These are phyloP conservation scores for Cryphonectria nitschkei DNA, from an alignment of 2,329 filamentous ascomycete genomes.

Conservation along the genomic window DNA sequence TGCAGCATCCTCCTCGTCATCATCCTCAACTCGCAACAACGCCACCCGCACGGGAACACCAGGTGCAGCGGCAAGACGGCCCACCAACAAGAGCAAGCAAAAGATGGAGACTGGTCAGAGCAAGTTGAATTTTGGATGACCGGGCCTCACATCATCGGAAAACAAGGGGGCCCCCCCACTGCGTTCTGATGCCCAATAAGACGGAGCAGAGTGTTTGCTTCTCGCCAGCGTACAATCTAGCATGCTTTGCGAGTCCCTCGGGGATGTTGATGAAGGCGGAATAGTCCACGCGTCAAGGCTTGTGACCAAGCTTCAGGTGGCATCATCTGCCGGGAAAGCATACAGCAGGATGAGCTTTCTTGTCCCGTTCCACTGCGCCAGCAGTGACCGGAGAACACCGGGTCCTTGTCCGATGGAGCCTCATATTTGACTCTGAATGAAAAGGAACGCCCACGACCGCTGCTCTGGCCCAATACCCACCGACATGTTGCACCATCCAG, in stretches of 20 bases:
- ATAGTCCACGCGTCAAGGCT: neutral
- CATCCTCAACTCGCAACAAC: conserved; percentile 38
- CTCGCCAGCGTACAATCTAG: neutral
- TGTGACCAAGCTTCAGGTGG: neutral
- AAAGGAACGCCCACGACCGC: neutral
- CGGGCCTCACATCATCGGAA: conserved; percentile 18
- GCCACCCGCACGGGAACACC: conserved; percentile 32
- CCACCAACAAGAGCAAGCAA: conserved; percentile 41
- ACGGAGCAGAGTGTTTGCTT: neutral
- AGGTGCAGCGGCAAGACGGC: conserved; percentile 46
- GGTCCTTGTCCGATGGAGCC: neutral
- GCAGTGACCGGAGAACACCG: neutral
- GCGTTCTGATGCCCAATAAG: neutral
- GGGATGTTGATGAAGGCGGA: neutral
- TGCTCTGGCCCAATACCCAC: neutral
- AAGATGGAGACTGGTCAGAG: conserved; percentile 62
- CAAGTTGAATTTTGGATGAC: conserved; percentile 62
- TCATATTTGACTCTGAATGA: neutral
- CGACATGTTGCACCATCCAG: neutral
- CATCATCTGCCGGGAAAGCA: neutral
- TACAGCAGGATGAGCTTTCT: neutral
- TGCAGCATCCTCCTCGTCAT: conserved; percentile 21
- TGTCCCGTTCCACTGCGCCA: neutral
- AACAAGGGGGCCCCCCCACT: conserved; percentile 7
- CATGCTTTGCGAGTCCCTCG: neutral